Conservation (phyloP, 495 filamentous ascomycete species). For the Hypoxylon crocopeplum region DNA sequence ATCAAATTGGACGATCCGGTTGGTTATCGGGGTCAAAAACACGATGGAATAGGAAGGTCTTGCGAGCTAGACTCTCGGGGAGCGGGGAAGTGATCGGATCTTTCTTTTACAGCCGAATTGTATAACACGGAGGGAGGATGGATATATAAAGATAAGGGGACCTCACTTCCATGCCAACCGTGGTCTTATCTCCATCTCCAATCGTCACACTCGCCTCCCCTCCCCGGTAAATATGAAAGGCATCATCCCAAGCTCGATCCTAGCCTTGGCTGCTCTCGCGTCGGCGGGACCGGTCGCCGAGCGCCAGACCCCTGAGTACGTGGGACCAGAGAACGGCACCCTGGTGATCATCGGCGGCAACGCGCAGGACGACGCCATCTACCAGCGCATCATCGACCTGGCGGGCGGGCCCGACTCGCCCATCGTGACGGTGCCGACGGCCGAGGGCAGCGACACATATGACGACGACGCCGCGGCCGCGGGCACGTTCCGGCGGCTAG, state of each 20-base stretch:
- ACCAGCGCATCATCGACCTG: conserved; percentile 50
- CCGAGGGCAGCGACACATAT: conserved; percentile 36
- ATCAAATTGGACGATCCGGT: conserved; percentile 26
- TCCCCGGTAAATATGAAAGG: conserved; percentile 19
- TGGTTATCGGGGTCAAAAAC: conserved; percentile 20
- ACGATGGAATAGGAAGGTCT: conserved; percentile 33
- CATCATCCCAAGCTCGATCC: conserved; percentile 6
- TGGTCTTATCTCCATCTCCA: neutral
- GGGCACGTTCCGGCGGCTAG: conserved; percentile 41
- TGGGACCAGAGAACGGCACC: conserved; percentile 42
- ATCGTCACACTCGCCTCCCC: neutral
- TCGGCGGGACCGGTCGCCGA: conserved; percentile 8
- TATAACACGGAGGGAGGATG: neutral
- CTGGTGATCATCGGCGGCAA: conserved; percentile 45
- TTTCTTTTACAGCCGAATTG: conserved; percentile 37
- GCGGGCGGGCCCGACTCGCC: conserved; percentile 52
- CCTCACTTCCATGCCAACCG: neutral
- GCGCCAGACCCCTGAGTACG: conserved; percentile 38
- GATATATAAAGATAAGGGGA: conserved; percentile 15
- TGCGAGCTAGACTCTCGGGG: conserved; percentile 11
- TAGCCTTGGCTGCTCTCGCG: conserved; percentile 24
- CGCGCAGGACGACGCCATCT: conserved; percentile 51
- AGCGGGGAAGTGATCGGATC: conserved; percentile 29
- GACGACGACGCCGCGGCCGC: conserved; percentile 41
- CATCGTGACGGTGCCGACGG: conserved; percentile 56